Evolutionary conservation across 306 rosid species (phyloP).

Genomic region (Spatholobus suberectus): DNA sequence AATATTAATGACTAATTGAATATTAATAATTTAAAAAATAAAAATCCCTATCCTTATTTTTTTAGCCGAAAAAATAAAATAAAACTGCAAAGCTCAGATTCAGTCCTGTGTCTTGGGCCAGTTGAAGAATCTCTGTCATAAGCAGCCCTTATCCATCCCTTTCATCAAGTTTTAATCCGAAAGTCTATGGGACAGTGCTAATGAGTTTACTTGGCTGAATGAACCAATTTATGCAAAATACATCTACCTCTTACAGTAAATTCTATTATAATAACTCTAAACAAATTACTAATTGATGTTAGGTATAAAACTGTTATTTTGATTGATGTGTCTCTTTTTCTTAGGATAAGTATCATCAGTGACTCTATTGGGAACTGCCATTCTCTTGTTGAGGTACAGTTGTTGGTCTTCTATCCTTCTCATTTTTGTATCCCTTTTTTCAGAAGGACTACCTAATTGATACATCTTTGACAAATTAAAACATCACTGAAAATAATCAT

Average conservation of each 20-base stretch:
- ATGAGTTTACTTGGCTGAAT: conserved; percentile 7
- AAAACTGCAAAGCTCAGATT: background rate
- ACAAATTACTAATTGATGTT: background rate
- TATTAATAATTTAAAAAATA: background rate
- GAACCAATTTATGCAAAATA: conserved; percentile 12
- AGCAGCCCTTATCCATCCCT: conserved; percentile 18
- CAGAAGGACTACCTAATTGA: conserved; percentile 11
- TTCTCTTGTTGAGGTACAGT: conserved; percentile 84
- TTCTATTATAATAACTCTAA: background rate
- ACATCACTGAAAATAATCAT: conserved; percentile 6
- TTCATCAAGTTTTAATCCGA: background rate
- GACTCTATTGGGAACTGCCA: conserved; percentile 66
- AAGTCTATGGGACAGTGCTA: background rate
- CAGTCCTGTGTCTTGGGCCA: background rate
- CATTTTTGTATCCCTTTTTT: background rate
- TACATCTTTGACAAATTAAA: conserved; percentile 3
- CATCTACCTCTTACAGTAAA: background rate
- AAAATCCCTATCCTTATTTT: background rate
- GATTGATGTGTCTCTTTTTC: conserved; percentile 27
- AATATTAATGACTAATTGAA: too few relatives aligned
- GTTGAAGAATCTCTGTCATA: background rate
- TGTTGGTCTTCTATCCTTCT: conserved; percentile 24
- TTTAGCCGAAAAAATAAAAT: background rate
- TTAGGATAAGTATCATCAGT: conserved; percentile 70
- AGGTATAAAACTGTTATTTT: background rate